A percentile compares a stretch with the other conserved stretches of the same genome.
These are phyloP conservation scores for Aspergillus campestris DNA, from an alignment of 495 filamentous ascomycete genomes.

Conservation along the genomic window DNA sequence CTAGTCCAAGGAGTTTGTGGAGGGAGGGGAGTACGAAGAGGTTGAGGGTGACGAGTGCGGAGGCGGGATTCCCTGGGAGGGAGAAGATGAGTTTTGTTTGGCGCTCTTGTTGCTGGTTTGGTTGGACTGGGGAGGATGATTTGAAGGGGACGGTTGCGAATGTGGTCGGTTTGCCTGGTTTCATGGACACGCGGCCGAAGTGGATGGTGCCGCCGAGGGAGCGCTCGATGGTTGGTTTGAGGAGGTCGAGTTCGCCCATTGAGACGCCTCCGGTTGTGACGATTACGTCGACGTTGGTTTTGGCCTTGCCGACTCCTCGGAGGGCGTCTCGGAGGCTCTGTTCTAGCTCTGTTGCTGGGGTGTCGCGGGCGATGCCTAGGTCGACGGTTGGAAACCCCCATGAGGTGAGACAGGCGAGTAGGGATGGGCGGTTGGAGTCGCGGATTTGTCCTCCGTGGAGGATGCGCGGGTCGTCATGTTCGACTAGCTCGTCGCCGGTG, in stretches of 20 bases:
- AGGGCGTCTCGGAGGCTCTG: constrained; percentile 64
- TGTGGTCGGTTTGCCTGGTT: constrained; percentile 94
- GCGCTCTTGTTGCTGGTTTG: constrained; percentile 41
- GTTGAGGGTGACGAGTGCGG: constrained; percentile 84
- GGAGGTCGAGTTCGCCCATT: constrained; percentile 95
- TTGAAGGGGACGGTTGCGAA: constrained; percentile 80
- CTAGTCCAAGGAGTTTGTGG: constrained; percentile 53
- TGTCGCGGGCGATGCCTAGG: constrained; percentile 81
- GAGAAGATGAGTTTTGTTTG: constrained; percentile 72
- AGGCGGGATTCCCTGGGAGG: constrained; percentile 89
- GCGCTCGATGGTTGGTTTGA: constrained; percentile 95
- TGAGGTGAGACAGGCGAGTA: constrained; percentile 66
- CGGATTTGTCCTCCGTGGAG: constrained; percentile 77
- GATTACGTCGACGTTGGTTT: constrained; percentile 58
- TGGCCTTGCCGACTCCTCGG: constrained; percentile 35
- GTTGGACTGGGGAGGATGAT: constrained; percentile 13
- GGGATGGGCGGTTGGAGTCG: constrained; percentile 83
- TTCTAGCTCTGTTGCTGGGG: constrained; percentile 61
- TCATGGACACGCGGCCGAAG: constrained; percentile 95
- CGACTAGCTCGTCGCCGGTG: constrained; percentile 90
- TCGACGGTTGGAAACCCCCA: constrained; percentile 77
- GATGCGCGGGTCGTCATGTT: constrained; percentile 54
- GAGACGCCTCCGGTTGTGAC: constrained; percentile 93
- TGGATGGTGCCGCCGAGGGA: constrained; percentile 87
- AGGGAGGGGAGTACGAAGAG: constrained; percentile 88